These are phyloP conservation scores for Lactarius hatsudake DNA, from an alignment of 768 basidiomycete species.

Conservation along the genomic window DNA sequence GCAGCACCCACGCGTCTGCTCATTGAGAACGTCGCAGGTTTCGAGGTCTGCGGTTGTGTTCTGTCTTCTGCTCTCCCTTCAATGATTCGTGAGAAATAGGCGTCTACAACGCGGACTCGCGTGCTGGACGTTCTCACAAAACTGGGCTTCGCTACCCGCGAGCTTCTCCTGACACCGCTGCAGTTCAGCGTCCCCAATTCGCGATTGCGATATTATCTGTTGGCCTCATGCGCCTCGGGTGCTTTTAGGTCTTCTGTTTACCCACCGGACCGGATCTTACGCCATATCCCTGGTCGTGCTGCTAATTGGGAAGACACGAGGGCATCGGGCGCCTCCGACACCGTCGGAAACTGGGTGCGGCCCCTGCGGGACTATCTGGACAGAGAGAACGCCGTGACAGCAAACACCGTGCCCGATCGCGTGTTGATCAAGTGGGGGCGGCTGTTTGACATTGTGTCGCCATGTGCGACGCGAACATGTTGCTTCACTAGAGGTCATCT, in stretches of 20 bases:
- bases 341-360: constrained; percentile 11
- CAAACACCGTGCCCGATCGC: constrained; percentile 51
- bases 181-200: constrained; percentile 84
- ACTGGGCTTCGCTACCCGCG: constrained; percentile 55
- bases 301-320: constrained; percentile 45
- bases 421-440: constrained; percentile 73
- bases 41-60: constrained; percentile 52
- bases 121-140: constrained; percentile 51
- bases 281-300: constrained; percentile 52
- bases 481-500: constrained; percentile 75
- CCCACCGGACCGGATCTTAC: constrained; percentile 37
- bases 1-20: constrained; percentile 58
- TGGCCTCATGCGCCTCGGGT: constrained; percentile 54
- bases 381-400: constrained; percentile 17
- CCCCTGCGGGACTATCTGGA: constrained; percentile 46
- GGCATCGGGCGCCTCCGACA: constrained; percentile 17
- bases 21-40: constrained; percentile 81
- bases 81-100: constrained; percentile 38
- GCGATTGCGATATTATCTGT: constrained; percentile 73
- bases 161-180: constrained; percentile 69
- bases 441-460: constrained; percentile 75
- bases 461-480: constrained; percentile 59
- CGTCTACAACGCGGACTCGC: constrained; percentile 57
- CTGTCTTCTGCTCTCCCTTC: background rate
- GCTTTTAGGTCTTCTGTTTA: constrained; percentile 35